Percentiles rank a stretch among this genome's conserved stretches.
Evolutionary conservation across 176 grass and related monocot species (phyloP).

Genomic region (Cenchrus purpureus): DNA sequence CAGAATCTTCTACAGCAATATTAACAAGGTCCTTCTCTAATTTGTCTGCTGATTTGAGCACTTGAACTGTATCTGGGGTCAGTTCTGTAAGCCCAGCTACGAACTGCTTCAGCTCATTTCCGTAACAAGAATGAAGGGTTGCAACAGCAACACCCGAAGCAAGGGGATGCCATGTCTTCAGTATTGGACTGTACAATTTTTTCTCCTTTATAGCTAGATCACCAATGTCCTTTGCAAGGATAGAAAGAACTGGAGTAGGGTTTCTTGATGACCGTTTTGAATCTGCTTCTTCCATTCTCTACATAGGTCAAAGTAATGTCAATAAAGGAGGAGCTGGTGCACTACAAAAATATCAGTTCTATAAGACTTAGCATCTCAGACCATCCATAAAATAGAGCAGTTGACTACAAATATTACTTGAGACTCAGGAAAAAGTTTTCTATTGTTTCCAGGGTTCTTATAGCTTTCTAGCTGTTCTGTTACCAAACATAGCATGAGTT

Average conservation of each 20-base stretch:
- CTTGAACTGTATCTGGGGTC: constrained; percentile 90
- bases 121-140: constrained; percentile 96
- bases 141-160: constrained; percentile 95
- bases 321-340: constrained; percentile 28
- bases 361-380: constrained; percentile 23
- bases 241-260: constrained; percentile 75
- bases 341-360: background rate
- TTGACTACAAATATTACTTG: constrained; percentile 8
- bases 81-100: constrained; percentile 74
- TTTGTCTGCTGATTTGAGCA: constrained; percentile 94
- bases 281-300: constrained; percentile 99
- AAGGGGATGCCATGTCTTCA: constrained; percentile 93
- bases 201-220: constrained; percentile 92
- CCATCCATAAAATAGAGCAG: constrained; percentile 19
- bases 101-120: constrained; percentile 97
- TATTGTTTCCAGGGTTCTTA: background rate
- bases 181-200: constrained; percentile 91
- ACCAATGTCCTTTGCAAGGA: constrained; percentile 96
- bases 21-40: constrained; percentile 95
- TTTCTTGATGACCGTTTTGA: constrained; percentile 80
- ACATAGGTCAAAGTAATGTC: constrained; percentile 40
- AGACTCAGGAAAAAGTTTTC: constrained; percentile 13
- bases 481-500: background rate
- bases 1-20: constrained; percentile 97
- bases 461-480: background rate